phyloP scores from a whole-genome alignment of 306 rosid genomes.

The Quercus berberidifolia region DNA sequence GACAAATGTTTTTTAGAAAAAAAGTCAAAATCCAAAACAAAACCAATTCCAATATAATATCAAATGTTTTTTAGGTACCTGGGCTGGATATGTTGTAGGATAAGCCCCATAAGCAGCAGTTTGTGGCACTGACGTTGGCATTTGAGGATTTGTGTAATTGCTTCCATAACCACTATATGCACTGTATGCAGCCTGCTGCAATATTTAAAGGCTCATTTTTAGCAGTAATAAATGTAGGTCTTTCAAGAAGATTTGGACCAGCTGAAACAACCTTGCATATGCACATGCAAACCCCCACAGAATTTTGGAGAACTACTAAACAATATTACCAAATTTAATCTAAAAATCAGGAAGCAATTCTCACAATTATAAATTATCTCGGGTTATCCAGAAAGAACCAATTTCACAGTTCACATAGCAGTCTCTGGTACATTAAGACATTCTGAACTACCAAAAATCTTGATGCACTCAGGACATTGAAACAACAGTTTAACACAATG shows the following conservation, averaged over 20 bases:
- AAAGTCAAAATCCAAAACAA: background rate
- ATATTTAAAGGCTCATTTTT: conserved; percentile 5
- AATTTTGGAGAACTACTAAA: background rate
- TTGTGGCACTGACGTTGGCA: conserved; percentile 60
- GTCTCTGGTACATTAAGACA: background rate
- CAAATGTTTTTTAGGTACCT: conserved; percentile 42
- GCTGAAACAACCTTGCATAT: background rate
- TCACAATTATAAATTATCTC: background rate
- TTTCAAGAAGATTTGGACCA: background rate
- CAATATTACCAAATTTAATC: background rate
- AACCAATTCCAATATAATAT: background rate
- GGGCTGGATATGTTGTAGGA: conserved; percentile 84
- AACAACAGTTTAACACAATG: background rate
- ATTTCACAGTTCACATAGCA: background rate
- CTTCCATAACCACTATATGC: conserved; percentile 76
- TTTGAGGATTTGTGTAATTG: conserved; percentile 57
- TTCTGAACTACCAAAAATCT: background rate
- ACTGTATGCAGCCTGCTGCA: conserved; percentile 64
- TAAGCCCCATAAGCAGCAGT: conserved; percentile 72
- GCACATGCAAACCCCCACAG: background rate
- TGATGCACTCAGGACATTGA: background rate
- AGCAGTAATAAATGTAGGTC: background rate
- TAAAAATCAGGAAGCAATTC: background rate
- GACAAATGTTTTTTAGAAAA: background rate
- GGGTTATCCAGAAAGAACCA: background rate